phyloP scores from a whole-genome alignment of 2,329 filamentous ascomycete genomes.

The Magnaporthales sp. region DNA sequence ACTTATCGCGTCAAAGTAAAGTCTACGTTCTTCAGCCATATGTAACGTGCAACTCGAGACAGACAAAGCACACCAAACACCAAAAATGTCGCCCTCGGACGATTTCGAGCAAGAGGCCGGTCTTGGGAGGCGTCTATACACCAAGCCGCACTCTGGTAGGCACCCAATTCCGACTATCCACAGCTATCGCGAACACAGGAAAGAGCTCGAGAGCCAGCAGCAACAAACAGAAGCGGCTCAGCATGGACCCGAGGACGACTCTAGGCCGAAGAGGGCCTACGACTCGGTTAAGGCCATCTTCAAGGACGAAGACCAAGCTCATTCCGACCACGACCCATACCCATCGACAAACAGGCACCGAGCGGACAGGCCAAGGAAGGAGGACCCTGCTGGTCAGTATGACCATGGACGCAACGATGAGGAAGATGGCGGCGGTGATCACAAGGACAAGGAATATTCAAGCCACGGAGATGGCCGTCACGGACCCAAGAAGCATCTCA shows the following conservation, averaged over 20 bases:
- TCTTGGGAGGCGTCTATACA: constrained; percentile 1
- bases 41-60: background rate
- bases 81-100: background rate
- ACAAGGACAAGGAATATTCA: constrained; percentile 1
- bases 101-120: constrained; percentile 6
- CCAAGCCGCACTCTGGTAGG: constrained; percentile 5
- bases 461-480: background rate
- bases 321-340: constrained; percentile 24
- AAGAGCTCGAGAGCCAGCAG: constrained; percentile 3
- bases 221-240: constrained; percentile 14
- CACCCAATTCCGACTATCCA: constrained; percentile 7
- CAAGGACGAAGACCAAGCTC: constrained; percentile 21
- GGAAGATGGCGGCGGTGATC: constrained; percentile 11
- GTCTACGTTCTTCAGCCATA: background rate
- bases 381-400: background rate
- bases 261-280: constrained; percentile 24
- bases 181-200: constrained; percentile 7
- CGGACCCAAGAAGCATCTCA: background rate
- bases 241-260: constrained; percentile 23
- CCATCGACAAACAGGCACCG: constrained; percentile 25
- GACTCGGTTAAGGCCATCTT: constrained; percentile 26
- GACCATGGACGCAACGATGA: constrained; percentile 7
- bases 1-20: background rate
- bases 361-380: constrained; percentile 9
- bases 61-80: no score